A percentile compares a stretch with the other conserved stretches of the same genome.
phyloP scores from a whole-genome alignment of 2,329 filamentous ascomycete species.

The Teratosphaeria destructans region DNA sequence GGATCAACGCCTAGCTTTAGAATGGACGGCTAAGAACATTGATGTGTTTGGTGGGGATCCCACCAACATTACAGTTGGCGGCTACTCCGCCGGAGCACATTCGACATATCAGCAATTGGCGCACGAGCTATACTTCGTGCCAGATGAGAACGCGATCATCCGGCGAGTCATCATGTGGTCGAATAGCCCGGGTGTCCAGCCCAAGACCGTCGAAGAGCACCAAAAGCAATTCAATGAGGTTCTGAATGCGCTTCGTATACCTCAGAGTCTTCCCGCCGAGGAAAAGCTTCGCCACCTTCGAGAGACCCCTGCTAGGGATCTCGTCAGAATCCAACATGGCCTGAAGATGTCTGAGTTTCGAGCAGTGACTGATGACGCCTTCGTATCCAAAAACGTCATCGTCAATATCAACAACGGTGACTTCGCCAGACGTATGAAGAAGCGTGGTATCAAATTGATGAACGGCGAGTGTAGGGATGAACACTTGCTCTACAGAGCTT shows the following conservation, averaged over 20 bases:
- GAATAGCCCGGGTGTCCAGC: conserved; percentile 45
- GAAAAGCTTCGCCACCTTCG: conserved; percentile 41
- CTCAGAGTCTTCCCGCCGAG: conserved; percentile 25
- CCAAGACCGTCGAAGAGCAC: conserved; percentile 36
- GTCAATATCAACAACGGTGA: conserved; percentile 37
- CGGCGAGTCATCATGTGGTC: conserved; percentile 44
- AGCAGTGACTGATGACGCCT: conserved; percentile 40
- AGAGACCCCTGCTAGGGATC: conserved; percentile 24
- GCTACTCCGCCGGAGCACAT: conserved; percentile 48
- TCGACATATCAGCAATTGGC: conserved; percentile 48
- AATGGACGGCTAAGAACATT: conserved; percentile 46
- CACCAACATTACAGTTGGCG: conserved; percentile 42
- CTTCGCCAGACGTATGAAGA: conserved; percentile 36
- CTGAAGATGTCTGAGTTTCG: conserved; percentile 46
- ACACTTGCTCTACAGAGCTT: conserved; percentile 41
- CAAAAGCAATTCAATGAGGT: conserved; percentile 45
- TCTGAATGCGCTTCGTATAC: conserved; percentile 35
- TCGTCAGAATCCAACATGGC: conserved; percentile 33
- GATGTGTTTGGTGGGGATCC: conserved; percentile 42
- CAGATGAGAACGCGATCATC: conserved; percentile 37
- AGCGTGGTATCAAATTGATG: conserved; percentile 38
- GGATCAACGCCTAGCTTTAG: conserved; percentile 46
- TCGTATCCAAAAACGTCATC: conserved; percentile 37
- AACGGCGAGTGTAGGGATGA: conserved; percentile 47
- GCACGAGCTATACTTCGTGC: conserved; percentile 42